Conservation (phyloP, 2,329 filamentous ascomycete species). For the Epicoccum sorghinum region DNA sequence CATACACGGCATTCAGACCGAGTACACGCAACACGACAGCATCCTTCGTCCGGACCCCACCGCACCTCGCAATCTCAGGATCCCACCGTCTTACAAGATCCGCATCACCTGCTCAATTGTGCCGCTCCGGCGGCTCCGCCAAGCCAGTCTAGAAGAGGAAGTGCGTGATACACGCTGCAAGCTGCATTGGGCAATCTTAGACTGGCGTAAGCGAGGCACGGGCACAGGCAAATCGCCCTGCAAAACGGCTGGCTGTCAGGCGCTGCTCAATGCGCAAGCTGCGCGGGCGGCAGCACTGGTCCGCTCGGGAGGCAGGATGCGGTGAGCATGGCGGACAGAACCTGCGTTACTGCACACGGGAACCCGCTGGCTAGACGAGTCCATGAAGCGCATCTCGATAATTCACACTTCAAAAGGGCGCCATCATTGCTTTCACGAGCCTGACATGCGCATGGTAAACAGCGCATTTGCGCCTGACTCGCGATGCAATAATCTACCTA, state of each 20-base stretch:
- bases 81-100: background rate
- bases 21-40: background rate
- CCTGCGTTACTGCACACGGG: background rate
- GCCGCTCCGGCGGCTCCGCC: constrained; percentile 16
- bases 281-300: no score
- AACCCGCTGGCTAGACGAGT: no score
- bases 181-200: constrained; percentile 5
- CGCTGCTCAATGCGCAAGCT: no score
- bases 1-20: background rate
- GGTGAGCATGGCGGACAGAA: background rate
- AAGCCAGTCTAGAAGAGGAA: constrained; percentile 28
- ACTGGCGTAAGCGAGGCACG: background rate
- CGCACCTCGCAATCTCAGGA: constrained; percentile 10
- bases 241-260: no score
- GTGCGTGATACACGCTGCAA: constrained; percentile 9
- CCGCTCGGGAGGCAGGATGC: background rate
- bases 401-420: no score
- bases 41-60: constrained; percentile 10
- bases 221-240: no score
- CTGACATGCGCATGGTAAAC: background rate
- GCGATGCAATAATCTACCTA: background rate
- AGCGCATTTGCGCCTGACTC: background rate
- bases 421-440: background rate
- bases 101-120: background rate
- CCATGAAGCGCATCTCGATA: no score